These are phyloP conservation scores for Amanita rubescens DNA, from an alignment of 768 basidiomycete species.

Conservation along the genomic window DNA sequence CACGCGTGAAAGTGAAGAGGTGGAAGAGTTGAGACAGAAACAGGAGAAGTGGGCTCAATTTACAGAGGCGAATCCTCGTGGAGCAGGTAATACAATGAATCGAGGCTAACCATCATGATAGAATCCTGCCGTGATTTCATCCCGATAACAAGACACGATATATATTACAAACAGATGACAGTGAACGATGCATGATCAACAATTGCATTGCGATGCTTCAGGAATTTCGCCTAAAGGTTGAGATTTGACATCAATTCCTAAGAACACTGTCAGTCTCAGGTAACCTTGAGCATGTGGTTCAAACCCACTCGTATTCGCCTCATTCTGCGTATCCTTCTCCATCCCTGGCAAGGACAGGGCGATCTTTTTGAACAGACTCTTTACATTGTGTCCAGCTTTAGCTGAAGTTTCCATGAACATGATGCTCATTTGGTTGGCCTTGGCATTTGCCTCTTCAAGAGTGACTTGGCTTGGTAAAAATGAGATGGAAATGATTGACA, in stretches of 20 bases:
- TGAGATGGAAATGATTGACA: constrained; percentile 7
- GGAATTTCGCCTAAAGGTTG: constrained; percentile 62
- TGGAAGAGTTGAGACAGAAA: constrained; percentile 71
- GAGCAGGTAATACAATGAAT: constrained; percentile 98
- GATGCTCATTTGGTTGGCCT: constrained; percentile 83
- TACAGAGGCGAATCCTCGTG: constrained; percentile 78
- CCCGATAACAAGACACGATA: constrained; percentile 9
- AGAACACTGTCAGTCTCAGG: background rate
- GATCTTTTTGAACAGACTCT: constrained; percentile 98
- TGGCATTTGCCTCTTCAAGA: constrained; percentile 90
- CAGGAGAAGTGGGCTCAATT: constrained; percentile 91
- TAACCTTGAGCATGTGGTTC: constrained; percentile 9
- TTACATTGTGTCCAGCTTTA: constrained; percentile 98
- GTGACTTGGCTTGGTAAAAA: constrained; percentile 83
- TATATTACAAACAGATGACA: constrained; percentile 11
- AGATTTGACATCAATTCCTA: constrained; percentile 91
- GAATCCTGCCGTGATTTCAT: constrained; percentile 2
- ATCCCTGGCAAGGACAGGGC: constrained; percentile 96
- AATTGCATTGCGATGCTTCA: constrained; percentile 82
- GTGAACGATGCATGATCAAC: constrained; percentile 35
- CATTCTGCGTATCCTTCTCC: constrained; percentile 69
- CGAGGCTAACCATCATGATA: constrained; percentile 47
- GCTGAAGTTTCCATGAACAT: constrained; percentile 99
- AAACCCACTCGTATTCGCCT: constrained; percentile 46
- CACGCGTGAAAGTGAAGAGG: constrained; percentile 51